Conservation (phyloP, 2,329 filamentous ascomycete species). For the Hypomyces rosellus region DNA sequence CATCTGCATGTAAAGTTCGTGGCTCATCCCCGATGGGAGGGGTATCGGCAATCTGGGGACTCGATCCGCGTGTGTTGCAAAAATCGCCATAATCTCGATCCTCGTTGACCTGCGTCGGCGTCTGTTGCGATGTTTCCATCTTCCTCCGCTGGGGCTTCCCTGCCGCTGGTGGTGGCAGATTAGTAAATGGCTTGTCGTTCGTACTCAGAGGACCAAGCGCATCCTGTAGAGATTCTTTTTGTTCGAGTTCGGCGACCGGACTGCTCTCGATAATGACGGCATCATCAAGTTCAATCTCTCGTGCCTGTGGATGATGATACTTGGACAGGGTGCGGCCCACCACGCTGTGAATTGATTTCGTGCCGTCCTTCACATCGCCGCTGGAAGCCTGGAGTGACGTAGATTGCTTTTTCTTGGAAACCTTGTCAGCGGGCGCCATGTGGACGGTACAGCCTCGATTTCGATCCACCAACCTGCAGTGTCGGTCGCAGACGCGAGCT, state of each 20-base stretch:
- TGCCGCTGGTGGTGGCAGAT: slow-evolving; percentile 14
- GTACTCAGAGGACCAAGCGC: slow-evolving; percentile 15
- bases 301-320: slow-evolving; percentile 6
- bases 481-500: too few relatives aligned
- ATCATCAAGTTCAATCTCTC: slow-evolving; percentile 3
- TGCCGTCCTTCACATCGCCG: slow-evolving; percentile 4
- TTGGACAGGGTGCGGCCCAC: slow-evolving; percentile 4
- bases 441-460: too few relatives aligned
- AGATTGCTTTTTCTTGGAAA: slow-evolving; percentile 7
- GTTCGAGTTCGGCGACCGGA: neutral
- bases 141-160: slow-evolving; percentile 18
- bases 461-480: too few relatives aligned
- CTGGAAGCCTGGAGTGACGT: slow-evolving; percentile 4
- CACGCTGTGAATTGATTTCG: neutral
- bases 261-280: slow-evolving; percentile 13
- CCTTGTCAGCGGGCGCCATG: too few relatives aligned
- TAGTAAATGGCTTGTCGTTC: slow-evolving; percentile 14
- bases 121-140: slow-evolving; percentile 45
- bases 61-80: slow-evolving; percentile 23
- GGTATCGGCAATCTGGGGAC: slow-evolving; percentile 19
- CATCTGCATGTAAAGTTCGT: slow-evolving; percentile 38
- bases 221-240: slow-evolving; percentile 9
- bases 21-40: slow-evolving; percentile 25
- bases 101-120: slow-evolving; percentile 51
- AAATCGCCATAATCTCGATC: slow-evolving; percentile 50